A percentile compares a stretch with the other conserved stretches of the same genome.
Conservation (phyloP, 2,329 filamentous ascomycete genomes). For the Byssochlamys sp. region DNA sequence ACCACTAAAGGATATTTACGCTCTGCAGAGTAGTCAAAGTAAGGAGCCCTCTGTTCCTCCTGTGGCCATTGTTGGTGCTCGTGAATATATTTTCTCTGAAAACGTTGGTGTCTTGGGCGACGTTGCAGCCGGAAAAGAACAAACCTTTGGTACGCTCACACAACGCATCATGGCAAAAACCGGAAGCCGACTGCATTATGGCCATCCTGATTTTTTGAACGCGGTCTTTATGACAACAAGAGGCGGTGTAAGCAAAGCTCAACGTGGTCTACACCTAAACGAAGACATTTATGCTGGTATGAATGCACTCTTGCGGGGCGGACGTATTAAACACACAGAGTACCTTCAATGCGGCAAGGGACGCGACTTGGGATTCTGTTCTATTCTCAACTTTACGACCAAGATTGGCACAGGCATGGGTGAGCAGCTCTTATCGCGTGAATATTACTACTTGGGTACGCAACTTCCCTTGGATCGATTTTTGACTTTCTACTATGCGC, state of each 20-base stretch:
- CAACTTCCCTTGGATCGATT: slow-evolving; percentile 94
- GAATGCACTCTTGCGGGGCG: slow-evolving; percentile 88
- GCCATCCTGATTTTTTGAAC: slow-evolving; percentile 98
- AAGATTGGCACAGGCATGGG: slow-evolving; percentile 99
- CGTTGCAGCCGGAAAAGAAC: slow-evolving; percentile 96
- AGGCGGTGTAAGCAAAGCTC: slow-evolving; percentile 96
- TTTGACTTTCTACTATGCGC: slow-evolving; percentile 97
- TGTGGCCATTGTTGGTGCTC: slow-evolving; percentile 93
- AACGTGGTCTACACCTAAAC: slow-evolving; percentile 97
- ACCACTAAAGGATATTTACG: too few relatives aligned
- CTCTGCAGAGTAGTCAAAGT: too few relatives aligned
- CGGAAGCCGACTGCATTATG: slow-evolving; percentile 95
- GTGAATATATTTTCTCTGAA: slow-evolving; percentile 99
- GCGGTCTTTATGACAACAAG: slow-evolving; percentile 98
- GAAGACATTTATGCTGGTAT: slow-evolving; percentile 99
- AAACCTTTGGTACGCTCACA: slow-evolving; percentile 98
- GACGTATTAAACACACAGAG: slow-evolving; percentile 98
- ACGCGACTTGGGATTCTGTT: slow-evolving; percentile 98
- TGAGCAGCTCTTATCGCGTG: slow-evolving; percentile 94
- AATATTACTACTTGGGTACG: slow-evolving; percentile 98
- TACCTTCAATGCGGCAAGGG: slow-evolving; percentile 99
- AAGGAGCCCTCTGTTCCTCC: slow-evolving; percentile 88
- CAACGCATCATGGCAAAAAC: slow-evolving; percentile 93
- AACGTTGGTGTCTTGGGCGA: slow-evolving; percentile 99
- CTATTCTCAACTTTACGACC: slow-evolving; percentile 98